A percentile compares a stretch with the other conserved stretches of the same genome.
Conservation (phyloP, 495 filamentous ascomycete genomes). For the Tuber melanosporum region DNA sequence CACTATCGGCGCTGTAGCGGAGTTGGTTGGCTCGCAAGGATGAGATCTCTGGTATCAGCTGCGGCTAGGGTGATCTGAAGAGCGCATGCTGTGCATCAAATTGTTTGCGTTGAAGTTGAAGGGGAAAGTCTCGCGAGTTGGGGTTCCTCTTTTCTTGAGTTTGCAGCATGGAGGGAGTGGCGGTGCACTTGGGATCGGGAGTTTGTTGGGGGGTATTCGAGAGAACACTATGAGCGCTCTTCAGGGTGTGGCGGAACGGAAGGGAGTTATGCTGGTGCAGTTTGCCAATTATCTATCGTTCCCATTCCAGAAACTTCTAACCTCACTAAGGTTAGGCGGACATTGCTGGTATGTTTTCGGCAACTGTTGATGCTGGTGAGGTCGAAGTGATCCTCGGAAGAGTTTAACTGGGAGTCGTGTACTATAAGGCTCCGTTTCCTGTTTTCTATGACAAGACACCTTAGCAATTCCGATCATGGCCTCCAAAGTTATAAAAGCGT, state of each 20-base stretch:
- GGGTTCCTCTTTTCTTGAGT: conserved; percentile 63
- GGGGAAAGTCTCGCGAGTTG: conserved; percentile 69
- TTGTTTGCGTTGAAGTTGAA: too few species aligned
- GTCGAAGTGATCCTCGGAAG: neutral
- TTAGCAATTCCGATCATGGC: too few species aligned
- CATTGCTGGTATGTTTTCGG: neutral
- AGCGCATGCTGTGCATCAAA: too few species aligned
- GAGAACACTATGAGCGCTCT: conserved; percentile 63
- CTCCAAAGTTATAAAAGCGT: too few species aligned
- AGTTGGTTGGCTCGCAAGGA: conserved; percentile 46
- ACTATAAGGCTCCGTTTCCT: neutral
- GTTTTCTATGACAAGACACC: too few species aligned
- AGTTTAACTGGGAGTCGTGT: neutral
- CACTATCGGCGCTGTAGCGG: conserved; percentile 51
- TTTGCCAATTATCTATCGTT: conserved; percentile 45
- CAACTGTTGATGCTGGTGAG: neutral
- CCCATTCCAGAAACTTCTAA: conserved; percentile 44
- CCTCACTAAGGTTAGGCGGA: neutral
- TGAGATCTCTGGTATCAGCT: conserved; percentile 60
- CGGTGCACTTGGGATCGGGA: neutral
- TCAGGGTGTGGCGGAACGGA: conserved; percentile 57
- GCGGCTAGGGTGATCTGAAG: conserved; percentile 43
- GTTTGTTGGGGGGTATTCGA: conserved; percentile 49
- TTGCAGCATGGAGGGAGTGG: conserved; percentile 20
- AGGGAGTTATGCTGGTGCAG: conserved; percentile 66